Base-by-base conservation (phyloP, 192 early-diverging fungal species). In the Backusella sp. region DNA sequence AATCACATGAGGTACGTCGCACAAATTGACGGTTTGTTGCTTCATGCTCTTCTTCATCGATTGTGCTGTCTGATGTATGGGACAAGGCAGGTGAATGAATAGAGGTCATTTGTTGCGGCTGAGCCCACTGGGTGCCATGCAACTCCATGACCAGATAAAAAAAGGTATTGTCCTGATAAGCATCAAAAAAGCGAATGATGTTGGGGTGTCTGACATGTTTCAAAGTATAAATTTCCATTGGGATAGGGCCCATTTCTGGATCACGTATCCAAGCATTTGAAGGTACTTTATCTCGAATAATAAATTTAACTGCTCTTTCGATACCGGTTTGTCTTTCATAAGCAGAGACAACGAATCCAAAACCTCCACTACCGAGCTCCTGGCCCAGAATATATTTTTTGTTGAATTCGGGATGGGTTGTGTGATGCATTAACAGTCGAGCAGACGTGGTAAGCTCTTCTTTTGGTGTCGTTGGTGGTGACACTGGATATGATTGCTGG, bases 241-340 rank as follows among this genome's bases (percentile, higher is more conserved):
- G 89, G 26, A 89, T 78, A 0, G 78, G 70, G 1, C 83, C 85
- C 28, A 86, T 32, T 28, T 88, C 75, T 0, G 82, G 82, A 41
- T 88, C 87, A 42, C 82, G 78, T 44, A 81, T 75, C 84, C 85
- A 86, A n/a, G 78, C 77, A 70, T 82, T 79, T 44, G 77, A 80
- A 4, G 88, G 86, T 11, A 89, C 85, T 67, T 88, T 89, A 49
- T 86, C 70, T 5, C 79, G 80, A 70, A 89, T 82, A 42, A 94
- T 94, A 70, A 94, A 89, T 80, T 94, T 94, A 72, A 94, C 91
- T 2, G 92, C 92, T 11, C 92, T 88, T 77, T 92, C 91, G 11
- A 78, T 73, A 8, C 77, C 77, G 74, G 90, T 89, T 2, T 73
- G 59, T 15, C 77, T 79, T 62, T 87, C 86, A 1, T 82, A 79